Conservation (phyloP, 176 grass and related monocot genomes). For the Microstegium vimineum region DNA sequence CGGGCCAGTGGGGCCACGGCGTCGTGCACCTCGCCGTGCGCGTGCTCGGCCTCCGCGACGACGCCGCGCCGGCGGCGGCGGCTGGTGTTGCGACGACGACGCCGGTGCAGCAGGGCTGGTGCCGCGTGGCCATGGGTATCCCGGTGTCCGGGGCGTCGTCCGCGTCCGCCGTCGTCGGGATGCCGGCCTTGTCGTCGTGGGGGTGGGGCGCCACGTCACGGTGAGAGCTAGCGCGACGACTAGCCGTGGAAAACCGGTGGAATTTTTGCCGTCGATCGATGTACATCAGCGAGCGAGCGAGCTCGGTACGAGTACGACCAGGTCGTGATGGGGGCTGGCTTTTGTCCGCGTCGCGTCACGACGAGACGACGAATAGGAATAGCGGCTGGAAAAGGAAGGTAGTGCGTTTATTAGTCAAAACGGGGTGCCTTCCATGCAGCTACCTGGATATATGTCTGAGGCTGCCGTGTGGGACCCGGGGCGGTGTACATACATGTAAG, state of each 20-base stretch:
- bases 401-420: constrained; percentile 30
- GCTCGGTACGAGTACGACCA: constrained; percentile 4
- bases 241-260: constrained; percentile 35
- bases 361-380: background rate
- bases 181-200: constrained; percentile 35
- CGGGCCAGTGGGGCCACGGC: constrained; percentile 6
- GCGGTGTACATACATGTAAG: background rate
- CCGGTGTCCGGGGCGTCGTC: constrained; percentile 39
- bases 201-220: constrained; percentile 23
- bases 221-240: background rate
- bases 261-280: background rate
- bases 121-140: constrained; percentile 69
- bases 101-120: constrained; percentile 50
- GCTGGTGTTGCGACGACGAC: background rate
- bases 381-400: background rate
- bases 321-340: background rate
- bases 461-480: background rate
- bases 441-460: background rate
- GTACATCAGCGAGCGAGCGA: no score
- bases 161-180: constrained; percentile 25
- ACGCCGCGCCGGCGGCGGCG: background rate
- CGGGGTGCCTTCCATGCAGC: background rate
- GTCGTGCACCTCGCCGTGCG: constrained; percentile 79
- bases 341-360: background rate
- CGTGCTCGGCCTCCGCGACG: constrained; percentile 42